These are phyloP conservation scores for Sextonia rubra DNA, from an alignment of 164 flowering plant species.

Conservation along the genomic window DNA sequence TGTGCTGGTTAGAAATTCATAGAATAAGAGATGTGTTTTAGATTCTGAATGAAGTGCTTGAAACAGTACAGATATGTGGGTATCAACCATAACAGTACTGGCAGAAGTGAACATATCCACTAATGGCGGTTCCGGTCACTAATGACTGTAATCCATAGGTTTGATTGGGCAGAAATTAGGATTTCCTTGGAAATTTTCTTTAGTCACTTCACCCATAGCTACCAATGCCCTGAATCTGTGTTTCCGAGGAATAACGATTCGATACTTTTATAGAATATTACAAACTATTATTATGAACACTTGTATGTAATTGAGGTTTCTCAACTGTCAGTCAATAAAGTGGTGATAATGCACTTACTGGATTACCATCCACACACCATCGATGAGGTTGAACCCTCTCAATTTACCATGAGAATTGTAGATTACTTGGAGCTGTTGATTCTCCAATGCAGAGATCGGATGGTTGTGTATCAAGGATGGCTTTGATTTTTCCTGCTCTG, in stretches of 20 bases:
- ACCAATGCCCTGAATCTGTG: slow-evolving; percentile 18
- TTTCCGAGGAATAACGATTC: not conserved
- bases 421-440: slow-evolving; percentile 36
- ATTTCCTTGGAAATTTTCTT: slow-evolving; percentile 13
- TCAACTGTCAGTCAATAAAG: no score
- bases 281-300: no score
- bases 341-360: slow-evolving; percentile 14
- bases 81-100: slow-evolving; percentile 30
- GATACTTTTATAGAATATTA: no score
- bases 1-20: not conserved
- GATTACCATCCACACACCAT: slow-evolving; percentile 35
- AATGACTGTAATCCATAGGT: slow-evolving; percentile 17
- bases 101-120: slow-evolving; percentile 27
- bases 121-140: slow-evolving; percentile 37
- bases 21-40: slow-evolving; percentile 3
- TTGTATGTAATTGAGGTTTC: no score
- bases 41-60: slow-evolving; percentile 23
- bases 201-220: slow-evolving; percentile 29
- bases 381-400: slow-evolving; percentile 29
- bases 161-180: slow-evolving; percentile 21
- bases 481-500: slow-evolving; percentile 23
- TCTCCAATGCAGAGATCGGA: slow-evolving; percentile 35
- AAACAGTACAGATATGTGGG: no score
- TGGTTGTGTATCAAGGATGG: slow-evolving; percentile 21
- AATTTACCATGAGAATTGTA: slow-evolving; percentile 19